Percentiles rank a stretch among this genome's conserved stretches.
Evolutionary conservation across 2,329 filamentous ascomycete genomes (phyloP).

Genomic region (Passalora sequoiae): DNA sequence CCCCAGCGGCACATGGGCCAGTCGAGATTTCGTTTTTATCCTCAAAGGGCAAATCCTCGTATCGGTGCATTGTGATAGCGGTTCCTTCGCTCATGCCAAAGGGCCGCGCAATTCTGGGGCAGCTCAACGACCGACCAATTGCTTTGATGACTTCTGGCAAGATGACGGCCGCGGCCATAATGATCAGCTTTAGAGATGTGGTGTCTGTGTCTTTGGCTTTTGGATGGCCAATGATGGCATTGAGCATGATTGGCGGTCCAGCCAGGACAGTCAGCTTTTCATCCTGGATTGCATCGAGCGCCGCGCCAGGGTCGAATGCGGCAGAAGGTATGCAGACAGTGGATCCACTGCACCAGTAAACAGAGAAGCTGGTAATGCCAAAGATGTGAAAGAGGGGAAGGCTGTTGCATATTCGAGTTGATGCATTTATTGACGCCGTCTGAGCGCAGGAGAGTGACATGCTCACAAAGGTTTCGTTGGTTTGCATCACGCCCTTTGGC

Average conservation of each 20-base stretch:
- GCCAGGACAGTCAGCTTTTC: conserved; percentile 1
- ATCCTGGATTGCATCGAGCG: not conserved
- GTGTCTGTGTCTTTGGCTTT: not conserved
- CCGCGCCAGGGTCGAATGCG: not conserved
- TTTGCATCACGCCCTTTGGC: conserved; percentile 2
- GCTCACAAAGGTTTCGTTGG: not conserved
- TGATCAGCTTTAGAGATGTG: not conserved
- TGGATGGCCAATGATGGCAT: not conserved
- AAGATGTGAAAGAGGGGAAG: conserved; percentile 4
- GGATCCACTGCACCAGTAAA: not conserved
- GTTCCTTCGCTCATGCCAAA: conserved; percentile 7
- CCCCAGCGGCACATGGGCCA: not conserved
- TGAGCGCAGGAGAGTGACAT: no score
- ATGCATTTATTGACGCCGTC: not conserved
- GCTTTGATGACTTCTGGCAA: not conserved
- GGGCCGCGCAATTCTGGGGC: not conserved
- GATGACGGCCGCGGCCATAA: not conserved
- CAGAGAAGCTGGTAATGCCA: not conserved
- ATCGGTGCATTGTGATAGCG: not conserved
- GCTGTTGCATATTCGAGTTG: conserved; percentile 1
- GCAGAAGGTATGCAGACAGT: not conserved
- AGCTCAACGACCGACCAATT: not conserved
- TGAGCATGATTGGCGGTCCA: conserved; percentile 4
- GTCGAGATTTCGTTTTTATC: not conserved
- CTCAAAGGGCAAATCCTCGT: not conserved